A percentile compares a stretch with the other conserved stretches of the same genome.
phyloP scores from a whole-genome alignment of 306 rosid genomes.

The Fragaria nilgerrensis region DNA sequence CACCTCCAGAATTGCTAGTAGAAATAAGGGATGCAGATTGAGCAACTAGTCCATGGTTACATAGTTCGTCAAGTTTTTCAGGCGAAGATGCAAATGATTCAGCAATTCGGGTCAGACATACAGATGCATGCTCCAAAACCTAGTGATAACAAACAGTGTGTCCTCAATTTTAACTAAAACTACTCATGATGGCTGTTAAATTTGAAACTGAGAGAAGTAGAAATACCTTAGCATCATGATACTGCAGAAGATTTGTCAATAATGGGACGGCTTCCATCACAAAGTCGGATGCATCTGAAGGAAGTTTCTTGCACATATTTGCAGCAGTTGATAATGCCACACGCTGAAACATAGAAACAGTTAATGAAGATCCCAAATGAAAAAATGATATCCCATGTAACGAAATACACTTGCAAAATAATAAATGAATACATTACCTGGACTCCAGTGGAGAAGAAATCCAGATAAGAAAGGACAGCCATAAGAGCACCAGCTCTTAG shows the following conservation, averaged over 20 bases:
- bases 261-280: constrained; percentile 99
- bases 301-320: constrained; percentile 99
- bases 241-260: constrained; percentile 92
- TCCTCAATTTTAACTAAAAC: neutral
- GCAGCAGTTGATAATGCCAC: constrained; percentile 99
- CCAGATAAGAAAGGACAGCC: constrained; percentile 97
- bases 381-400: neutral
- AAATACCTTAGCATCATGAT: constrained; percentile 88
- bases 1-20: constrained; percentile 91
- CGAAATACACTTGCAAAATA: constrained; percentile 6
- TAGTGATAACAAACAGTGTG: constrained; percentile 24
- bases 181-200: neutral
- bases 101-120: constrained; percentile 98
- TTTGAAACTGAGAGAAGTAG: neutral
- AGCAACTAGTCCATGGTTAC: constrained; percentile 89
- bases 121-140: constrained; percentile 99
- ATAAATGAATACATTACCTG: constrained; percentile 50
- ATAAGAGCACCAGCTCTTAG: constrained; percentile 99
- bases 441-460: constrained; percentile 96
- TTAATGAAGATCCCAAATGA: neutral
- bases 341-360: constrained; percentile 50
- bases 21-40: constrained; percentile 97
- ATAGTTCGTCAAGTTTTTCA: constrained; percentile 86
- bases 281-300: constrained; percentile 98
- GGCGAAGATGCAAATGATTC: constrained; percentile 95